Evolutionary conservation across 345 rosid genomes (phyloP), one percentile per base, ranked within the genome.

Genomic region (Hypericum androsaemum): DNA sequence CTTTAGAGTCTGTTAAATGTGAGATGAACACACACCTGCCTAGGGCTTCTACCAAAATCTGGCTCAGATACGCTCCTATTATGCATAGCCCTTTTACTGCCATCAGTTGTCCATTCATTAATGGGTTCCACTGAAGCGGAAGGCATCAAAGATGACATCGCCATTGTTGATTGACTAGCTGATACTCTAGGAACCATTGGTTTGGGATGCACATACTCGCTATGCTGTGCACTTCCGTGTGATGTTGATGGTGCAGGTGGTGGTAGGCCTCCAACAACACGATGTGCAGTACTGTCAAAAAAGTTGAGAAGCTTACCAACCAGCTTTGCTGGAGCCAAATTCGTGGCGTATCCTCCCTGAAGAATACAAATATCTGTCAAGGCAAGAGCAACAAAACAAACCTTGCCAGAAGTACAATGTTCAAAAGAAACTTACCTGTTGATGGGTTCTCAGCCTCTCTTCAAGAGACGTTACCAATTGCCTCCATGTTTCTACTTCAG

Each of bases 1-100:
- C 32, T 22, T 22, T 1, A 22, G 32, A 22, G 32, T 4, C 32
- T 22, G 4, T 46, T 41, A 60, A 53, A 39, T 52, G 53, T 37
- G 47, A 56, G 15, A 41, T 10, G 42, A 50, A 38, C 28, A 41
- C 47, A 32, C 47, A 85, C 94, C 94, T 82, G 95, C 73, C 78
- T 74, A 3, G 95, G 89, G 49, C 65, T 82, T 69, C 90, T 73
- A 55, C 88, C 83, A 58, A 86, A 68, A 68, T 86, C 79, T 22
- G 95, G 95, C 62, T 86, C 95, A 9, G 95, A 86, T 59, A 75
- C 90, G 70, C 95, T 86, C 71, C 95, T 75, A 55, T 64, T 78
- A 52, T 76, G 79, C 72, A 76, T 64, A 22, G 69, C 78, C 85
- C 73, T 78, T 73, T 65, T 77, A 64, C 45, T 76, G 53, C 73